These are phyloP conservation scores for Wallacemonas sp. DNA, from an alignment of 208 protist species.

Conservation along the genomic window DNA sequence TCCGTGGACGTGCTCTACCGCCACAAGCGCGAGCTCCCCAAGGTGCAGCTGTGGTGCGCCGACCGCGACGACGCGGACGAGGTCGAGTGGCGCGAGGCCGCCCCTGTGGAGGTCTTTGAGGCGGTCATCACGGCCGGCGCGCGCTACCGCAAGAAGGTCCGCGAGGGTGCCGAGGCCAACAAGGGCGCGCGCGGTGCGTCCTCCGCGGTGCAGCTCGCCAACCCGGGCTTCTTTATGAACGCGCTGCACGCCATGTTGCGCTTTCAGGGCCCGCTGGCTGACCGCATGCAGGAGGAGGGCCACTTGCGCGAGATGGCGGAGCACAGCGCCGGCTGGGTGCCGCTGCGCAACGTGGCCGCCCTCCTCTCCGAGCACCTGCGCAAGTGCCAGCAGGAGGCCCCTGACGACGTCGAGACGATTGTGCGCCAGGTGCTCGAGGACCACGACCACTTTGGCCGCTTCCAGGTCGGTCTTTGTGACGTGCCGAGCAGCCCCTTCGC, in stretches of 20 bases:
- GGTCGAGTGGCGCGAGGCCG: constrained; percentile 10
- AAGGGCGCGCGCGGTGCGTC: not conserved
- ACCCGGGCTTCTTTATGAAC: constrained; percentile 35
- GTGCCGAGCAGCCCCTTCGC: constrained; percentile 27
- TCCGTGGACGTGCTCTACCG: constrained; percentile 1
- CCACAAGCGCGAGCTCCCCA: not conserved
- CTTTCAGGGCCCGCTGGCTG: constrained; percentile 31
- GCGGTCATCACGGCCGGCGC: constrained; percentile 22
- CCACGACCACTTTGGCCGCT: constrained; percentile 56
- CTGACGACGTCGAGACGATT: constrained; percentile 21
- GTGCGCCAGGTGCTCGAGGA: constrained; percentile 36
- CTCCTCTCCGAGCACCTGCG: constrained; percentile 21
- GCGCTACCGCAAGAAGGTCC: constrained; percentile 8
- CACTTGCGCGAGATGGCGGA: constrained; percentile 21
- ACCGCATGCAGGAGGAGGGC: constrained; percentile 19
- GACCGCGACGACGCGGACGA: not conserved
- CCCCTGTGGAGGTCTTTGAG: constrained; percentile 17
- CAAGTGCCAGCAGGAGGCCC: constrained; percentile 12
- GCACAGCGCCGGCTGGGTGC: constrained; percentile 49
- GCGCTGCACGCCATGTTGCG: constrained; percentile 41
- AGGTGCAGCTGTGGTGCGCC: not conserved
- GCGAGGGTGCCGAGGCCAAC: constrained; percentile 20
- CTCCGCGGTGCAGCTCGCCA: not conserved
- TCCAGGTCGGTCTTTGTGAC: constrained; percentile 43
- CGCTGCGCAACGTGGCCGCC: constrained; percentile 31